These are phyloP conservation scores for Penicillium crystallinum DNA, from an alignment of 495 filamentous ascomycete genomes.

Conservation along the genomic window DNA sequence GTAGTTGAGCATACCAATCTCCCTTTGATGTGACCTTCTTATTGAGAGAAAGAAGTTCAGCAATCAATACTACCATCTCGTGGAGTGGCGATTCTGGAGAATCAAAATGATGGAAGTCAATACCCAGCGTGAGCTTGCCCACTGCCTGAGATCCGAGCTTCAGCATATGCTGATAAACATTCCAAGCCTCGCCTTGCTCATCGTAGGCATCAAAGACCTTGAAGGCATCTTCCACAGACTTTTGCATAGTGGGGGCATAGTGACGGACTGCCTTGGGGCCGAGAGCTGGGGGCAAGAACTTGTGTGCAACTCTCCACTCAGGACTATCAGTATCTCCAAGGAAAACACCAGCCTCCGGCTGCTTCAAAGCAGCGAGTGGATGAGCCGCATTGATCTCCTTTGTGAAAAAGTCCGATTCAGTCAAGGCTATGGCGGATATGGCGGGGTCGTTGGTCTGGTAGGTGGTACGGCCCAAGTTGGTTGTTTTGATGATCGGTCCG, in stretches of 20 bases:
- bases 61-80: conserved; percentile 34
- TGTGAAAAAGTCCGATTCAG: conserved; percentile 45
- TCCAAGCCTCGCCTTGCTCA: conserved; percentile 41
- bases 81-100: conserved; percentile 32
- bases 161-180: conserved; percentile 54
- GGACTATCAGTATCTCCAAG: conserved; percentile 45
- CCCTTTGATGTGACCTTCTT: conserved; percentile 43
- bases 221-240: conserved; percentile 36
- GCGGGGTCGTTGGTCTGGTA: conserved; percentile 48
- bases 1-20: conserved; percentile 47
- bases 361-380: conserved; percentile 41
- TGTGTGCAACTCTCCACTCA: conserved; percentile 43
- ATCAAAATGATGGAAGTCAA: conserved; percentile 49
- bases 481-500: conserved; percentile 50
- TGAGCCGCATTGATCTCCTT: conserved; percentile 48
- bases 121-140: conserved; percentile 43
- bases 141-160: conserved; percentile 50
- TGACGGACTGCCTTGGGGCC: conserved; percentile 50
- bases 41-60: conserved; percentile 37
- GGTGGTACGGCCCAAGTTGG: conserved; percentile 43
- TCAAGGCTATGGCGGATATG: conserved; percentile 33
- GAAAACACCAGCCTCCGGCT: conserved; percentile 44
- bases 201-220: conserved; percentile 49
- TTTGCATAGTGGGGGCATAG: conserved; percentile 49
- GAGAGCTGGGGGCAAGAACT: conserved; percentile 50